Evolutionary conservation across 257 asterid species (phyloP), one percentile per base, ranked within the genome.

Genomic region (Echium plantagineum): DNA sequence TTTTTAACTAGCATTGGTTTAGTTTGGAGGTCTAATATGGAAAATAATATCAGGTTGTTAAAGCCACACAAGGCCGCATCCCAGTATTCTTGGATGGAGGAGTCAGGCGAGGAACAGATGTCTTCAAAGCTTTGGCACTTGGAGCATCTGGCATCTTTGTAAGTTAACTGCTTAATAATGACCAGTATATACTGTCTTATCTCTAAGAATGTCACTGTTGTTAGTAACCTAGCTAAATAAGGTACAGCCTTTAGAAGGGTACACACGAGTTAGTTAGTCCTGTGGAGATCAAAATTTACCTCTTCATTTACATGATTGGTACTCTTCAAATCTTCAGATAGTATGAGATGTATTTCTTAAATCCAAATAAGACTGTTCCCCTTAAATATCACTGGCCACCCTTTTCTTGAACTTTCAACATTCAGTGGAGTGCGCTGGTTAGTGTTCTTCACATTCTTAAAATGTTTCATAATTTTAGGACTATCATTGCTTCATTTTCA

Each of bases 21-120:
- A 59, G 35, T 17, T 54, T 59, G 22, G 56, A 20, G 42, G 10
- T 0, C 42, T 46, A 42, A 42, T 12, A 10, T 42, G 49, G 17
- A 42, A 42, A 30, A 52, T 58, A 54, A 35, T 58, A 51, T 73
- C 73, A 90, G 97, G 97, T 90, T 10, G 96, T 90, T 70, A 87
- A 85, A 83, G 97, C 83, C 63, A 95, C 96, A 56, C 95, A 85
- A 75, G 97, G 97, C 56, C 94, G 95, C n/a, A 35, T 90, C 17
- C 97, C 97, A 1, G 96, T 90, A 20, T 90, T 90, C 85, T 66
- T 90, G 83, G 97, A 90, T 70, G 97, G 97, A 68, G 97, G 97
- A 15, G 91, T 90, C 52, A 83, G 97, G 6, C 95, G 96, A 62
- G 97, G 97, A 52, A 90, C 97, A 17, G 97, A 90, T 56, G 97